Evolutionary conservation across 192 early-diverging fungal species (phyloP), one percentile per base, ranked within the genome.

Genomic region (Dissophora ornata): DNA sequence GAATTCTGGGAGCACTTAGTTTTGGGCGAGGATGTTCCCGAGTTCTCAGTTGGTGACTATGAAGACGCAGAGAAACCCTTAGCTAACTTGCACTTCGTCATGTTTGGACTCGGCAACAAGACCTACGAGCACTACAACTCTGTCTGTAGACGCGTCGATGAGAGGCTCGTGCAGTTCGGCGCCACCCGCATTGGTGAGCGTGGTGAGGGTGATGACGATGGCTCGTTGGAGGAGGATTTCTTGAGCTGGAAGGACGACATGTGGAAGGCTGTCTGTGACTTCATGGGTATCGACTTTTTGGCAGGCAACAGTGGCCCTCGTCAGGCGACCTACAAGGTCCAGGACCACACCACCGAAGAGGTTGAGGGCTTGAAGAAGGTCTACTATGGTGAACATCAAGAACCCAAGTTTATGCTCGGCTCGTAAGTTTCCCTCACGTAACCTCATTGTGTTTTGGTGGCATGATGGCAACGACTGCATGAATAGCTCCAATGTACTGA

Each of bases 141-240:
- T 65, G 91, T 97, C 41, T 86, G 83, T 30, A 85, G 93, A 28
- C 79, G 86, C 7, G 65, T 96, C 19, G 91, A 95, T 61, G 82
- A 79, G 25, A 84, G 86, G 25, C 67, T 98, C 64, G 58, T 54
- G n/a, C 75, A 81, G 25, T 79, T 95, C 49, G 96, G 96, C 16
- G 96, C 91, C 12, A 79, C 55, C 24, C 86, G 92, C 12, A 78
- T 98, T 36, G 91, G 90, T 53, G 85, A 87, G 53, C 81, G 84
- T 45, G 98, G 98, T 40, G 96, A 97, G 79, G 98, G 98, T 58
- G 98, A 99, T 84, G 98, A 99, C 79, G 96, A 99, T 80, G 88
- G 88, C 42, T 94, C 91, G 62, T 81, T 98, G 56, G 98, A 99
- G 79, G 98, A 97, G 61, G 97, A 99, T 77, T 99, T 96, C 75